phyloP scores from a whole-genome alignment of 2,329 filamentous ascomycete species.

The Fusarium xylarioides region DNA sequence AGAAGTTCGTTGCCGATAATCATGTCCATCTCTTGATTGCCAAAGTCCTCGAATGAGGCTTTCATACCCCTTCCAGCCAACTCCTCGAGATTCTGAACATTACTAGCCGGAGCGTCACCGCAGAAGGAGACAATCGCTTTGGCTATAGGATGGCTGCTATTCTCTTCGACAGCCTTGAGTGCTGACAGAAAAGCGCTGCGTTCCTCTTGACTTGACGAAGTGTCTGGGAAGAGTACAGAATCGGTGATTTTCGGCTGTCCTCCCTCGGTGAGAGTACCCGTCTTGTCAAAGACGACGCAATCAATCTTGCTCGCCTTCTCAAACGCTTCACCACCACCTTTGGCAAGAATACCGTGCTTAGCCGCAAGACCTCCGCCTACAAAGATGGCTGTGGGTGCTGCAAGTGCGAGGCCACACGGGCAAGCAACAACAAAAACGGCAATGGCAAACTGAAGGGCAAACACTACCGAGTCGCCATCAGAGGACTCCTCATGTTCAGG shows the following conservation, averaged over 20 bases:
- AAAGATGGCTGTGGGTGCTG: conserved; percentile 87
- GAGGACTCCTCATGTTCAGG: conserved; percentile 65
- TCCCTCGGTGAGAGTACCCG: conserved; percentile 79
- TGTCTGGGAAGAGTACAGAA: conserved; percentile 52
- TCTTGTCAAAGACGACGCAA: conserved; percentile 89
- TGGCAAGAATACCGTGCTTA: conserved; percentile 81
- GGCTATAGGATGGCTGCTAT: conserved; percentile 79
- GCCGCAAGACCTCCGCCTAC: conserved; percentile 84
- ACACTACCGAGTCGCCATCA: conserved; percentile 73
- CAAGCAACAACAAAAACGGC: conserved; percentile 89
- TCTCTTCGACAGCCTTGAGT: conserved; percentile 71
- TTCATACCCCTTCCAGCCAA: conserved; percentile 76
- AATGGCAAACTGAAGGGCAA: conserved; percentile 84
- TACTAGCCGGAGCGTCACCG: conserved; percentile 46
- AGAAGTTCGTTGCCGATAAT: conserved; percentile 78
- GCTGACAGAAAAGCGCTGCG: conserved; percentile 57
- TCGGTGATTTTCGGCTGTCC: conserved; percentile 76
- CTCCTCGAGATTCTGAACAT: conserved; percentile 65
- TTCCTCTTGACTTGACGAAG: conserved; percentile 30
- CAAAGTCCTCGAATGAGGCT: conserved; percentile 51
- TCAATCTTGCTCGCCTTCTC: conserved; percentile 83
- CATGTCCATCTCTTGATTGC: conserved; percentile 53
- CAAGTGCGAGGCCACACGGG: conserved; percentile 83
- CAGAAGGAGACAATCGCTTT: conserved; percentile 75
- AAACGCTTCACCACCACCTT: conserved; percentile 86